Base-by-base conservation (phyloP, 2,329 filamentous ascomycete genomes). In the Graphium sp. region DNA sequence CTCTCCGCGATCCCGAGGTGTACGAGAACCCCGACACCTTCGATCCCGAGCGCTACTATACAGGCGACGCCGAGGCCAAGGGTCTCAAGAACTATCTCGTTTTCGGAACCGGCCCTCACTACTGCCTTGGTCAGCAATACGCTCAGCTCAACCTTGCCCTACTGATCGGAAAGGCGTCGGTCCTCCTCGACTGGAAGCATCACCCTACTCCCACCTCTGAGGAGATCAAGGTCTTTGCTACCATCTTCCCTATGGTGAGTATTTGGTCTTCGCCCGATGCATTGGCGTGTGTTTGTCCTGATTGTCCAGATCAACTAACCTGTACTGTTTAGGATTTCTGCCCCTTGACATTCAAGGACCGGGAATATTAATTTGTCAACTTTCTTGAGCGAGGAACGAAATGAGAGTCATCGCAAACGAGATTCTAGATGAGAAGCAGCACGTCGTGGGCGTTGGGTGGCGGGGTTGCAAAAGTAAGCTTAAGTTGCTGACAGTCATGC, bases 211-310 rank as follows among this genome's bases (percentile, higher is more conserved):
- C 79, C 0, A 46, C 62, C 34, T 92, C 82, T 0, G 89, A 98
- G 58, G 76, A 92, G 53, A 95, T 98, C 55, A 87, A 92, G 61
- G 87, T 95, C 40, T 98, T 95, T 57, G 89, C 89, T 22, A 94
- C 84, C 17, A 92, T 98, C 42, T 98, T 98, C 66, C 89, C 89
- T 32, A 78, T 79, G 78, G 85, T 91, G 57, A 52, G 74, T 58
- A 29, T 22, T 6, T 28, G 36, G n/a, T n/a, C n/a, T n/a, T n/a
- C n/a, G n/a, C n/a, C n/a, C n/a, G n/a, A n/a, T n/a, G n/a, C n/a
- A n/a, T n/a, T n/a, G n/a, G n/a, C n/a, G n/a, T n/a, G n/a, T n/a
- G n/a, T n/a, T 46, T 32, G 34, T 10, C 28, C 21, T n/a, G n/a
- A n/a, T n/a, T n/a, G n/a, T n/a, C n/a, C n/a, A n/a, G n/a, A n/a